Evolutionary conservation across 495 filamentous ascomycete species (phyloP), one percentile per base, ranked within the genome.

Genomic region (Hypoxylon rickii): DNA sequence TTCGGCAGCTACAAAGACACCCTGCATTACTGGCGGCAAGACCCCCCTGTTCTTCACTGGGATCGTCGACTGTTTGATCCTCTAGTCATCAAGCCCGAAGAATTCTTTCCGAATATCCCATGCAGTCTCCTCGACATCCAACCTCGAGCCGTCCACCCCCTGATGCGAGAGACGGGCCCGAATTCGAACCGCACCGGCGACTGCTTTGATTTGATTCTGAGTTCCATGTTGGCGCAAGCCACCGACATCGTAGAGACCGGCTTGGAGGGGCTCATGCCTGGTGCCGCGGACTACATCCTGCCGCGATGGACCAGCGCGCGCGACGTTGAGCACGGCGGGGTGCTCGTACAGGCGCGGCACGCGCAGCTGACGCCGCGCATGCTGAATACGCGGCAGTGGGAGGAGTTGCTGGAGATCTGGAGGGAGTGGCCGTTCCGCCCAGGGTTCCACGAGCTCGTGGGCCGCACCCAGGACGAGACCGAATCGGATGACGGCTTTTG

Each of bases 11-110:
- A 65, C 33, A 73, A 70, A 37, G 81, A 84, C 60, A 82, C 82
- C 49, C 61, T 73, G 24, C 67, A 76, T 41, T 47, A 71, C 13
- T 72, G 76, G 13, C 54, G 55, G 7, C 73, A 75, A 39, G 52
- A 70, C 7, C 74, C 82, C 3, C 78, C 78, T 0, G 31, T 79
- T 3, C 70, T 90, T 1, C 50, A 71, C 42, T 90, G 83, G 83
- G 87, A 91, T 63, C 81, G 78, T 3, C 84, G 88, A 19, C 71
- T 69, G 6, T 83, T 78, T 37, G 82, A 88, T 16, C 79, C 83
- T 3, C 63, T 89, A 36, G 51, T 64, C 6, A 75, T 80, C 17
- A 41, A 76, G 8, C 21, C 64, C 0, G 66, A 80, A 3, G 88
- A 92, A 51, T 77, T 87, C 48, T 86, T 72, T 58, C 86, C 83